A percentile compares a stretch with the other conserved stretches of the same genome.
These are phyloP conservation scores for Sphagnurus paluster DNA, from an alignment of 1,284 basidiomycete species.

Conservation along the genomic window DNA sequence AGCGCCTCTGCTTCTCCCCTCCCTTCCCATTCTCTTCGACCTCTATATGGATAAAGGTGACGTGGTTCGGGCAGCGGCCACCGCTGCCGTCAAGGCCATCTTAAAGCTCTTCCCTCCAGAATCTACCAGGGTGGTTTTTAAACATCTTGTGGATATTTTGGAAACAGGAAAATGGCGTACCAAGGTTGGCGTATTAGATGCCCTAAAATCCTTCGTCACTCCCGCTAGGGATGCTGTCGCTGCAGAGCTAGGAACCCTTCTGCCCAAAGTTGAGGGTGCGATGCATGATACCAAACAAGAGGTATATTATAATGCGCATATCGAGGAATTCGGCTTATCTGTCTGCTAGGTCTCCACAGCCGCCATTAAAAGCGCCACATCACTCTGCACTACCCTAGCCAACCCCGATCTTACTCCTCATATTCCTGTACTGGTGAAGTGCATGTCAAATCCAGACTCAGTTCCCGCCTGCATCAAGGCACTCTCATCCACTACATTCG, in stretches of 20 bases:
- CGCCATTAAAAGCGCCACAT: constrained; percentile 91
- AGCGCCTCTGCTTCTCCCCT: constrained; percentile 82
- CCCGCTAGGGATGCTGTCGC: constrained; percentile 83
- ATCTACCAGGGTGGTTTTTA: constrained; percentile 76
- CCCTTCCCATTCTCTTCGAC: constrained; percentile 81
- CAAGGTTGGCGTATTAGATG: constrained; percentile 93
- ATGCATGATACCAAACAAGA: constrained; percentile 99
- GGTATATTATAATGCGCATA: constrained; percentile 41
- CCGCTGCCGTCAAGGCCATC: constrained; percentile 82
- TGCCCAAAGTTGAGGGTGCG: constrained; percentile 86
- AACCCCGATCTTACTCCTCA: constrained; percentile 94
- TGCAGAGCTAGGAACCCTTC: constrained; percentile 77
- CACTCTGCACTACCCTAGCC: constrained; percentile 89
- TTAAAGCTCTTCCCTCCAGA: constrained; percentile 86
- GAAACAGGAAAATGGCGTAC: constrained; percentile 92
- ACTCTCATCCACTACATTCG: constrained; percentile 92
- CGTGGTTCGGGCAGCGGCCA: constrained; percentile 83
- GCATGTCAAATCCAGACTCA: constrained; percentile 88
- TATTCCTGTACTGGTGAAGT: constrained; percentile 89
- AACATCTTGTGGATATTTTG: constrained; percentile 70
- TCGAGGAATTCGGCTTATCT: not conserved
- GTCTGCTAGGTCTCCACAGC: constrained; percentile 77
- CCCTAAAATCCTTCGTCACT: constrained; percentile 73
- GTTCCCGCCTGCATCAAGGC: constrained; percentile 96
- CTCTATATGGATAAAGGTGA: constrained; percentile 95